Evolutionary conservation across 1,284 basidiomycete species (phyloP).

Genomic region (Rhodotorula sp.): DNA sequence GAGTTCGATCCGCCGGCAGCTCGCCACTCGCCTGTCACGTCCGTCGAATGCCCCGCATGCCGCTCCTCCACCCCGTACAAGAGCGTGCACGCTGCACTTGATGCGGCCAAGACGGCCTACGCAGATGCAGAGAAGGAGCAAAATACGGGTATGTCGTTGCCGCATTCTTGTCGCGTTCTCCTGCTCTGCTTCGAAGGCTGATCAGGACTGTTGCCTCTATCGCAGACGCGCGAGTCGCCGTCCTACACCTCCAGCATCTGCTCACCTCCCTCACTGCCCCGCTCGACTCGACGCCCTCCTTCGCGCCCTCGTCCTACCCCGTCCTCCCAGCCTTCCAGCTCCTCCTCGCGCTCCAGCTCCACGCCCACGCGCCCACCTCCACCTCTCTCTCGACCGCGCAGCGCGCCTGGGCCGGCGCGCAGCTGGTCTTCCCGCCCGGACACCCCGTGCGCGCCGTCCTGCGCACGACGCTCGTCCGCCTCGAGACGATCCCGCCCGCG

Average conservation of each 20-base stretch:
- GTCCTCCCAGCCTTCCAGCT: constrained; percentile 12
- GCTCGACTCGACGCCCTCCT: background rate
- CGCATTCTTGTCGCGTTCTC: background rate
- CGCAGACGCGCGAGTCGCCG: constrained; percentile 7
- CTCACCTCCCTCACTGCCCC: constrained; percentile 7
- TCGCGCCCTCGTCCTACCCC: constrained; percentile 8
- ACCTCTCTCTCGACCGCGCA: constrained; percentile 1
- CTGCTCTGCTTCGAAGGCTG: too few species aligned
- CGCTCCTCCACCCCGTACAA: background rate
- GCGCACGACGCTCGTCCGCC: constrained; percentile 13
- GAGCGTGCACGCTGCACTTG: constrained; percentile 9
- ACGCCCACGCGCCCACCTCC: background rate
- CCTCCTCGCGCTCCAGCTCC: constrained; percentile 18
- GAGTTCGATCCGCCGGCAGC: background rate
- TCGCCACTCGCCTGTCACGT: background rate
- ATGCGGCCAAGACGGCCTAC: constrained; percentile 5
- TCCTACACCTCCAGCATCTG: constrained; percentile 3
- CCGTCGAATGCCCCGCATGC: constrained; percentile 8
- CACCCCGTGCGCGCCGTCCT: constrained; percentile 25
- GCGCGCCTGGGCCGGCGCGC: background rate
- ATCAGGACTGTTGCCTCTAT: background rate
- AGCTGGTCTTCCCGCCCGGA: background rate
- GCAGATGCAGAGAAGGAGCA: constrained; percentile 19
- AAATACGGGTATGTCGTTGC: constrained; percentile 9
- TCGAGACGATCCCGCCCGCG: constrained; percentile 17